Conservation (phyloP, 768 basidiomycete species). For the Leccinum fibrillosum region DNA sequence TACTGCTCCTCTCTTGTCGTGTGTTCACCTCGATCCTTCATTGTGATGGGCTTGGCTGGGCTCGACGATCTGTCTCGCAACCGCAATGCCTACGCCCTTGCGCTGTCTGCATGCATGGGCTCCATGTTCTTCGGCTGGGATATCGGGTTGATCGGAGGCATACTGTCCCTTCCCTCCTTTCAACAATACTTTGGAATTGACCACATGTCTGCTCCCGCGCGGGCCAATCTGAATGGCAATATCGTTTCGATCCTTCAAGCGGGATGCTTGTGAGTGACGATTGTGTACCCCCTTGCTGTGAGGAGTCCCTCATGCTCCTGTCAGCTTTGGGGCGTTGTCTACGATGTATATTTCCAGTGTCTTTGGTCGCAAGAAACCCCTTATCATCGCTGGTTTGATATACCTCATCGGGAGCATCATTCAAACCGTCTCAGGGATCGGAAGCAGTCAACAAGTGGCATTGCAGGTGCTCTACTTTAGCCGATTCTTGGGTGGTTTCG, state of each 20-base stretch:
- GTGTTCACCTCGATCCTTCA: background rate
- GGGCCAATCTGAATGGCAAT: conserved; percentile 45
- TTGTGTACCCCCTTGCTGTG: background rate
- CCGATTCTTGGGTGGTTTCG: conserved; percentile 60
- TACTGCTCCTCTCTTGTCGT: background rate
- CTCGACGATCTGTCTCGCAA: conserved; percentile 29
- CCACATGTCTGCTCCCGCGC: conserved; percentile 32
- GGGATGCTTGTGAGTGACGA: conserved; percentile 43
- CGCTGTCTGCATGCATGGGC: conserved; percentile 44
- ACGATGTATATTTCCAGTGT: conserved; percentile 39
- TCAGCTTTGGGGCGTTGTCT: conserved; percentile 42
- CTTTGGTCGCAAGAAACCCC: conserved; percentile 46
- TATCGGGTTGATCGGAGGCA: conserved; percentile 48
- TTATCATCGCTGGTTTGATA: conserved; percentile 43
- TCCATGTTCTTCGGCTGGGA: conserved; percentile 54
- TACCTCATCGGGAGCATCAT: conserved; percentile 47
- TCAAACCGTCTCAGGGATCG: conserved; percentile 44
- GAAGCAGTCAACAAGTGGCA: conserved; percentile 34
- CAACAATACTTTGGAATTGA: conserved; percentile 47
- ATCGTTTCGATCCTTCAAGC: conserved; percentile 51
- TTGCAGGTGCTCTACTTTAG: conserved; percentile 43
- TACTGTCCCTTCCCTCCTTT: conserved; percentile 46
- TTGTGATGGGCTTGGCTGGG: conserved; percentile 20
- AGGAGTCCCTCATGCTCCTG: background rate
- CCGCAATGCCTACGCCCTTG: conserved; percentile 45